Evolutionary conservation across 768 basidiomycete genomes (phyloP), one percentile per base, ranked within the genome.

Genomic region (Leccinum boreale): DNA sequence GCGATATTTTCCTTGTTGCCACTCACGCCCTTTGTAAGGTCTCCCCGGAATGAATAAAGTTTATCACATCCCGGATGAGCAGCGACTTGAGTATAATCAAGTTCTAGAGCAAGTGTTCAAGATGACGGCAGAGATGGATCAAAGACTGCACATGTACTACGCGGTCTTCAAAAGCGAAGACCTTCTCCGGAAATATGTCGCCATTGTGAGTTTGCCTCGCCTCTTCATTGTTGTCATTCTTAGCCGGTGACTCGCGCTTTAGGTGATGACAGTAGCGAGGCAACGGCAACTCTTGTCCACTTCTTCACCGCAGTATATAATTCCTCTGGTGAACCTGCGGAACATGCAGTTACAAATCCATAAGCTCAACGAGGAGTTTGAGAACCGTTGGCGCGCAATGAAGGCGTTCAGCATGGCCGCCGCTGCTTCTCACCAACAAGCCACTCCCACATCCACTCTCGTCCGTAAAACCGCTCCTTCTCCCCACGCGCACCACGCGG

Each of bases 91-190:
- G 54, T 89, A 81, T 62, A 79, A 76, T 53, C 64, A 67, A 23
- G 44, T 79, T 5, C 73, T 89, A 28, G 84, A 86, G 50, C 75
- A 79, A 35, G 65, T 85, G 15, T 68, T 68, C 65, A 81, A 77
- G 51, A 65, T 74, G 51, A 75, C 76, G 42, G 47, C 50, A 12
- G 85, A 87, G 0, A 69, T 86, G 23, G 83, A 89, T 4, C 47
- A 56, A 35, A 83, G 78, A 61, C 70, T 90, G 15, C 74, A 75
- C 3, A 70, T 82, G 72, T 76, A 79, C 60, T 70, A 73, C 53
- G 64, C 77, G 21, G 67, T 84, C 46, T 63, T 82, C 49, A 81
- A 79, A 65, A 74, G 74, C 42, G 81, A 84, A 12, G 81, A 80
- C 0, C 42, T 72, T 46, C 73, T 87, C 51, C 79, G 75, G 66